Evolutionary conservation across 176 grass and related monocot species (phyloP).

Genomic region (Microstegium vimineum): DNA sequence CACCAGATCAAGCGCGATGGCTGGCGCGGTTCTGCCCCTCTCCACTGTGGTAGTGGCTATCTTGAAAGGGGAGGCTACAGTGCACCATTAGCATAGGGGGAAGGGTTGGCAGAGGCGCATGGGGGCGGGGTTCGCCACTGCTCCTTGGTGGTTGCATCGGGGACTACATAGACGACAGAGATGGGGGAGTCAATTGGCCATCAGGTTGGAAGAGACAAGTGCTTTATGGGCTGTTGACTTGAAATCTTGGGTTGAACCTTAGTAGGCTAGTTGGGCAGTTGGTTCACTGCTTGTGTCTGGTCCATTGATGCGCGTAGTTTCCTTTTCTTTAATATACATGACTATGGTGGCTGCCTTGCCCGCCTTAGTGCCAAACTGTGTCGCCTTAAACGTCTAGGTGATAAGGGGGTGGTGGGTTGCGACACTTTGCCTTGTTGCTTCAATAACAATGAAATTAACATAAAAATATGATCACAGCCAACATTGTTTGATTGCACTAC

Average conservation of each 20-base stretch:
- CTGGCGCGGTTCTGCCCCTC: too few relatives aligned
- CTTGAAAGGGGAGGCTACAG: neutral
- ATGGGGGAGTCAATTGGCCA: neutral
- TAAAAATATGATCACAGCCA: neutral
- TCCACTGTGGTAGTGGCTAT: too few relatives aligned
- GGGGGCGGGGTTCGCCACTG: neutral
- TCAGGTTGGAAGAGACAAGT: neutral
- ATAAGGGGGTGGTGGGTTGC: neutral
- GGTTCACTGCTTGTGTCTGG: neutral
- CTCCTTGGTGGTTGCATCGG: neutral
- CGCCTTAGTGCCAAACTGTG: neutral
- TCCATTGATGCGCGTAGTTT: neutral
- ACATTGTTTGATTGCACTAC: neutral
- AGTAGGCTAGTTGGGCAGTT: neutral
- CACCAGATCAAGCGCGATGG: too few relatives aligned
- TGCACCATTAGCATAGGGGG: neutral
- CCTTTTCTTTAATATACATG: neutral
- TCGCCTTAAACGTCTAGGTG: neutral
- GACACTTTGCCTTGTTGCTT: neutral
- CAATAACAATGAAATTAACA: neutral
- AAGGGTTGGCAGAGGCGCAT: neutral
- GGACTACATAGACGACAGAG: neutral
- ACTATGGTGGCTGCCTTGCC: neutral
- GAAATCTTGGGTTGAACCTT: neutral
- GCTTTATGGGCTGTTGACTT: neutral